Evolutionary conservation across 2,329 filamentous ascomycete species (phyloP), one percentile per base, ranked within the genome.

Genomic region (Pestalotiopsis fici): DNA sequence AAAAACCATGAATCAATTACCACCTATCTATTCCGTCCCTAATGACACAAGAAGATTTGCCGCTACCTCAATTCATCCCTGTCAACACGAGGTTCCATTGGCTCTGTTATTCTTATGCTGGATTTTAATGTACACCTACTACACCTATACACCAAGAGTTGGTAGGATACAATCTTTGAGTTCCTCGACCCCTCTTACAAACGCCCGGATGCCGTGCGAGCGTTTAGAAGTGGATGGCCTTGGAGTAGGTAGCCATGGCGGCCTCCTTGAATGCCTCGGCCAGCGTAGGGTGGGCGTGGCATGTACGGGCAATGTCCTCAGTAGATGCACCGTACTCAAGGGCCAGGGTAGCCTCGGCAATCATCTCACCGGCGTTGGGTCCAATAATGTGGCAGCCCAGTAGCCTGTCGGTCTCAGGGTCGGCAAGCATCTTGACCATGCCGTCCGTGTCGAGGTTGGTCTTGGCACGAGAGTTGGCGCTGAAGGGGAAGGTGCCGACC

Each of bases 251-350:
- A 70, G 94, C 93, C 96, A 99, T 98, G 74, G 96, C 96, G 77
- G 96, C 96, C 89, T 99, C 96, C 88, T 99, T 99, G 89, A 99
- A 98, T 57, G 96, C 96, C 86, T 99, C 96, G 27, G 95, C 91
- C 69, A 99, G 87, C 64, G 95, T 98, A 66, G 96, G 96, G 84
- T 99, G 96, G 66, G 96, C 96, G 83, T 99, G 96, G 83, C 93
- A 96, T 71, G 96, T 98, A 78, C 96, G 90, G 69, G 92, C 94
- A 78, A 97, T 93, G 81, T 98, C 96, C 85, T 99, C 96, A 76
- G 90, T 95, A 72, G 93, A 96, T 35, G 96, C 96, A 72, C 96
- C 96, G 78, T 99, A 99, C 85, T 99, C 96, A 63, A 99, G 86
- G 67, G 96, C 96, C 77, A 99, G 86, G 13, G 95, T 96, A 72